Conservation (phyloP, 495 filamentous ascomycete genomes). For the Parathielavia hyrcaniae region DNA sequence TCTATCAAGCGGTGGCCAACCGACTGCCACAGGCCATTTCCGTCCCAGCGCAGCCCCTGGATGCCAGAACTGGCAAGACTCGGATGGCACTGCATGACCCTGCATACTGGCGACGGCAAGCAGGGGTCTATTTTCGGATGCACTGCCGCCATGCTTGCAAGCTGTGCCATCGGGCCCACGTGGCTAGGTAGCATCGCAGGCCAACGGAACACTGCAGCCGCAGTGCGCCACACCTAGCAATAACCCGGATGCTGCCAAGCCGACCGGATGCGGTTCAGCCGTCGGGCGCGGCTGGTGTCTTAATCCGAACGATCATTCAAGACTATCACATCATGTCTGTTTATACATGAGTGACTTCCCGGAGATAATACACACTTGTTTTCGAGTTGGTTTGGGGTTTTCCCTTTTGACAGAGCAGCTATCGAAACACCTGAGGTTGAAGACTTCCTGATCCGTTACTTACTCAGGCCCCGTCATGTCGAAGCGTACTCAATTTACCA, state of each 20-base stretch:
- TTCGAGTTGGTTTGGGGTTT: neutral
- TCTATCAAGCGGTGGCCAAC: no score
- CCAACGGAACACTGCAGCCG: neutral
- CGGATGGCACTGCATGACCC: neutral
- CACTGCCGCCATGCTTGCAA: constrained; percentile 1
- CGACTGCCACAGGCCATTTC: neutral
- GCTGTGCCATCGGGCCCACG: constrained; percentile 4
- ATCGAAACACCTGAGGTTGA: neutral
- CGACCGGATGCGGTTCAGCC: constrained; percentile 6
- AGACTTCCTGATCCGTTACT: constrained; percentile 2
- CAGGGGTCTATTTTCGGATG: constrained; percentile 5
- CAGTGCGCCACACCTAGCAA: constrained; percentile 10
- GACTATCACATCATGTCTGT: neutral
- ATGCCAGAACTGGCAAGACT: neutral
- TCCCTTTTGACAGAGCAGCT: neutral
- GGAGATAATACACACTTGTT: neutral
- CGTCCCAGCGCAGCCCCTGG: no score
- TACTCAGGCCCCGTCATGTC: constrained; percentile 37
- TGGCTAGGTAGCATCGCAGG: constrained; percentile 8
- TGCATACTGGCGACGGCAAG: neutral
- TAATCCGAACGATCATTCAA: neutral
- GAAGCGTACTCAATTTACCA: constrained; percentile 57
- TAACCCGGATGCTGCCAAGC: neutral
- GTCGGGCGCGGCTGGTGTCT: neutral
- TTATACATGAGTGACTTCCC: neutral